Percentiles rank a stretch among this genome's conserved stretches.
Evolutionary conservation across 352 stramenopile species (phyloP).

Genomic region (Globisporangium camurandrum): DNA sequence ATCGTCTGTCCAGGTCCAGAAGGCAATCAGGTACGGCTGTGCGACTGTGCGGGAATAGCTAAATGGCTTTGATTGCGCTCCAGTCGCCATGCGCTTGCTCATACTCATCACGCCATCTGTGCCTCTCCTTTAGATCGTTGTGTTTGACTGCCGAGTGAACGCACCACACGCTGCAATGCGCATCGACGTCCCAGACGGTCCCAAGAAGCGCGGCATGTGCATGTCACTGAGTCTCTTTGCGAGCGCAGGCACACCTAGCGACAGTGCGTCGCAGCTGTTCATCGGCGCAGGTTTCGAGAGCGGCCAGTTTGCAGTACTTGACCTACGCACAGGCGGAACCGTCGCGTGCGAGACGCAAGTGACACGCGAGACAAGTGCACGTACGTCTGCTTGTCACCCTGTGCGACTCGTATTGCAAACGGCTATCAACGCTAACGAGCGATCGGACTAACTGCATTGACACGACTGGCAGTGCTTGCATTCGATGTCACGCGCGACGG

Average conservation of each 20-base stretch:
- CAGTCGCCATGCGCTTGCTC: no score
- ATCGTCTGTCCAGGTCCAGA: constrained; percentile 39
- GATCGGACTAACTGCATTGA: background rate
- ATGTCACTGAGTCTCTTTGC: constrained; percentile 28
- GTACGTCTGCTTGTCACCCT: constrained; percentile 21
- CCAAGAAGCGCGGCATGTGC: constrained; percentile 31
- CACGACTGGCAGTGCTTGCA: constrained; percentile 38
- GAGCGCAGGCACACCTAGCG: background rate
- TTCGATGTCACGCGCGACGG: constrained; percentile 60
- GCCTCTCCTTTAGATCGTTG: constrained; percentile 20
- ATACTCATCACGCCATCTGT: background rate
- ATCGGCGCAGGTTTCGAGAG: constrained; percentile 65
- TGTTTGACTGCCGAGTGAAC: constrained; percentile 36
- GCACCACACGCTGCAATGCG: constrained; percentile 20
- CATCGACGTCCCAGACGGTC: constrained; percentile 20
- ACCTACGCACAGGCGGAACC: constrained; percentile 46
- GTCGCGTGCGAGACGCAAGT: constrained; percentile 42
- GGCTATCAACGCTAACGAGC: background rate
- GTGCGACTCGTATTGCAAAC: background rate
- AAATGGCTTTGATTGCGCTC: no score
- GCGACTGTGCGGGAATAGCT: background rate
- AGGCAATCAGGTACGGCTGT: constrained; percentile 12
- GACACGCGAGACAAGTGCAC: constrained; percentile 31
- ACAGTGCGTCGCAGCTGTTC: constrained; percentile 22
- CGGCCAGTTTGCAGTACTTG: constrained; percentile 55